These are phyloP conservation scores for Dothideomycetidae sp. DNA, from an alignment of 2,329 filamentous ascomycete genomes.

Conservation along the genomic window DNA sequence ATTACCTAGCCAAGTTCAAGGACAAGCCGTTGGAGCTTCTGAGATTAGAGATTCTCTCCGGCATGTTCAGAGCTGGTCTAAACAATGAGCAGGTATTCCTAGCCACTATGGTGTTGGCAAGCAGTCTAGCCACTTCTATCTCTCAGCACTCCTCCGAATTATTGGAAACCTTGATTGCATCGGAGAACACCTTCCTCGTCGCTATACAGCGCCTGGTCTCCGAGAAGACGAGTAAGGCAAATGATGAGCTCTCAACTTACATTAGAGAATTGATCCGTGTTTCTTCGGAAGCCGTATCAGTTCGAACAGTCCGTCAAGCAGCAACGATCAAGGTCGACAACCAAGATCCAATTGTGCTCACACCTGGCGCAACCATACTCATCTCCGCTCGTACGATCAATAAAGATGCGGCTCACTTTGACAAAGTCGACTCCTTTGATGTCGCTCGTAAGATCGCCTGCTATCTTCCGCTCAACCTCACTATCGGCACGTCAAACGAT, in stretches of 20 bases:
- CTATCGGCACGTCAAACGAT: conserved; percentile 29
- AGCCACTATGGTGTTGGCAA: conserved; percentile 43
- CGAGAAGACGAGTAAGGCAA: conserved; percentile 30
- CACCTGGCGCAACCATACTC: conserved; percentile 27
- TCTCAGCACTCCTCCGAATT: conserved; percentile 44
- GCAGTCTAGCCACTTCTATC: conserved; percentile 42
- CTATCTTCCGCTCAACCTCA: conserved; percentile 32
- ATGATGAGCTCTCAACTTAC: conserved; percentile 38
- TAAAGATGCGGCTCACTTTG: conserved; percentile 28
- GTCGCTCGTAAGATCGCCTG: conserved; percentile 26
- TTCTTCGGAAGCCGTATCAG: conserved; percentile 29
- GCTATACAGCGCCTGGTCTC: conserved; percentile 36
- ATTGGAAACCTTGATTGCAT: conserved; percentile 41
- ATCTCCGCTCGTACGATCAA: conserved; percentile 30
- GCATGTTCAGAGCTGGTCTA: conserved; percentile 37
- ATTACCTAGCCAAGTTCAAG: conserved; percentile 27
- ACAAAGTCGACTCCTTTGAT: conserved; percentile 27
- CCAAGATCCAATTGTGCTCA: conserved; percentile 20
- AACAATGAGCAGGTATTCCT: conserved; percentile 38
- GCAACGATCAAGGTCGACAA: conserved; percentile 22
- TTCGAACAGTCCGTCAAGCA: conserved; percentile 24
- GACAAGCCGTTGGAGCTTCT: conserved; percentile 38
- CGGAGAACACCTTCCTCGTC: conserved; percentile 33
- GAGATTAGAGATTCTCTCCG: conserved; percentile 4
- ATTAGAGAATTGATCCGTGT: conserved; percentile 32